Base-by-base conservation (phyloP, 441 rosid genomes). In the Pelargonium citronellum region DNA sequence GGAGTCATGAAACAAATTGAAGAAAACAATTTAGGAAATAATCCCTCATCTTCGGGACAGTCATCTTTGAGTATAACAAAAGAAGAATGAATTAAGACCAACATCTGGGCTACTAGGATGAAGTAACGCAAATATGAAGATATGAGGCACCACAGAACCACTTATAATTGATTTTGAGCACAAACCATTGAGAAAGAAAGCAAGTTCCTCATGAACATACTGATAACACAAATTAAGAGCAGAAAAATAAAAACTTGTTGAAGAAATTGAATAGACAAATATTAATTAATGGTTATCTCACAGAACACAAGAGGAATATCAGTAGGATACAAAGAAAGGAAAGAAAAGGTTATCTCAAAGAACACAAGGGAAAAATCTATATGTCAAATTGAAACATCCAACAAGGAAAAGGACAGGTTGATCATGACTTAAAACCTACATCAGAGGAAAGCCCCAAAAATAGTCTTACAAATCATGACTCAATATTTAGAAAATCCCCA, bases 391-490 rank as follows among this genome's bases (percentile, higher is more conserved):
- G 64, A 24, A 22, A 9, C 4, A 24, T 61, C 65, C 12, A 22
- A 22, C 15, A 12, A 61, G 41, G 41, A 22, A 61, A 61, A 22
- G 3, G 27, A 24, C n/a, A 46, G 1, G 41, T 61, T 24, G 39
- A 24, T 61, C 39, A 22, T 11, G 4, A 27, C 27, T 10, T 24
- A 20, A 10, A 60, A 60, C 4, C 8, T 15, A 53, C 20, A 53
- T 53, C 60, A 15, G 19, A 53, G 19, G 60, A 53, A 15, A 53
- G 19, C 60, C 60, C 60, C 60, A 53, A 53, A 53, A 53, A n/a
- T 15, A 53, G 55, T 53, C 19, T 53, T 46, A 5, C 51, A 11
- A 46, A 46, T 46, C 51, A 46, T 11, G 19, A 6, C 9, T 15
- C 60, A 15, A 53, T 15, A 39, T 53, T 5, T 3, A 24, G n/a